These are phyloP conservation scores for Gymnopilus junonius DNA, from an alignment of 768 basidiomycete species.

Conservation along the genomic window DNA sequence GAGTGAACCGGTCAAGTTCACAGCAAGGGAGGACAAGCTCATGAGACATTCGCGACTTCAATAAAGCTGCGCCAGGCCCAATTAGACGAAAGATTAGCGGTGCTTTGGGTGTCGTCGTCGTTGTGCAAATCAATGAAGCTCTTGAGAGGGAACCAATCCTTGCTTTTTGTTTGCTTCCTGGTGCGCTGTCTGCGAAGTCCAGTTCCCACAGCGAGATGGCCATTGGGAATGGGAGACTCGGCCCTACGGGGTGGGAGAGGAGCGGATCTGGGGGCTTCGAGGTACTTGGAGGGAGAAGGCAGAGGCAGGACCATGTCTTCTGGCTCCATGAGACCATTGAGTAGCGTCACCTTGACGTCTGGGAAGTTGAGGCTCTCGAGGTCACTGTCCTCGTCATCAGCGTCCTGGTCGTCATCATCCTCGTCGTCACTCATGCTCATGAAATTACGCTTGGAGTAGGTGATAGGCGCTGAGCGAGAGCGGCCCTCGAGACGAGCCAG, in stretches of 20 bases:
- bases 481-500: conserved; percentile 68
- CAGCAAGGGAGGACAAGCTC: not conserved
- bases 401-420: conserved; percentile 37
- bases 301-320: conserved; percentile 40
- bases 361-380: conserved; percentile 36
- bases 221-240: conserved; percentile 12
- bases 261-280: conserved; percentile 21
- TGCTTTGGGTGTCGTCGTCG: conserved; percentile 7
- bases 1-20: not conserved
- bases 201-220: conserved; percentile 6
- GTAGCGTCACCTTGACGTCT: conserved; percentile 14
- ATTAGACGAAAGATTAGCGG: conserved; percentile 22
- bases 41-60: conserved; percentile 50
- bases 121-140: conserved; percentile 67
- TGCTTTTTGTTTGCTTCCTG: conserved; percentile 16
- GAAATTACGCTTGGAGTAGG: conserved; percentile 46
- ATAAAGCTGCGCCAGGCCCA: conserved; percentile 71
- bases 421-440: conserved; percentile 75
- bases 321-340: conserved; percentile 33
- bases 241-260: conserved; percentile 19
- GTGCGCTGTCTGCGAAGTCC: conserved; percentile 16
- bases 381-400: conserved; percentile 56
- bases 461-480: conserved; percentile 39
- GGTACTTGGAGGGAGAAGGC: conserved; percentile 11
- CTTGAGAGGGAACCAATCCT: conserved; percentile 60